phyloP scores from a whole-genome alignment of 1,139 yeast genomes.

The Hansenula sp. region DNA sequence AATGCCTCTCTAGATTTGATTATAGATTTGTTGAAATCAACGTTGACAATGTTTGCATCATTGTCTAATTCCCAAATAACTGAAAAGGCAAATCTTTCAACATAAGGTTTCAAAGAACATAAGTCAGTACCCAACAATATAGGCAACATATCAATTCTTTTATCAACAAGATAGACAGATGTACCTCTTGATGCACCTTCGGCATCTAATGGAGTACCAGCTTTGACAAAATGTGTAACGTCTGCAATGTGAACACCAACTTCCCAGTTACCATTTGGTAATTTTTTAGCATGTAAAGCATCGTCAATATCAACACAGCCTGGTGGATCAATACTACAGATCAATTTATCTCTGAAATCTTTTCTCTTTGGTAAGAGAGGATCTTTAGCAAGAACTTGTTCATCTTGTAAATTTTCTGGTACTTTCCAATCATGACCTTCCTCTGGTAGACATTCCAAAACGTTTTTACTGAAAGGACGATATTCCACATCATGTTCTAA shows the following conservation, averaged over 20 bases:
- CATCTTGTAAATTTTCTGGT: conserved; percentile 54
- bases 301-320: conserved; percentile 99
- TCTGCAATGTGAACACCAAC: conserved; percentile 99
- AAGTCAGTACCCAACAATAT: conserved; percentile 91
- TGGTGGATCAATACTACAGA: conserved; percentile 97
- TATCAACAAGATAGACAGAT: conserved; percentile 95
- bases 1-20: conserved; percentile 93
- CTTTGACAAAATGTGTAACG: conserved; percentile 94
- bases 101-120: conserved; percentile 93
- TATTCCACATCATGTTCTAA: conserved; percentile 96
- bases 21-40: conserved; percentile 80
- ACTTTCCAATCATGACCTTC: conserved; percentile 95
- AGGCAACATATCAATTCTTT: conserved; percentile 98
- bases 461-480: conserved; percentile 91
- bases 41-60: conserved; percentile 80
- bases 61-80: conserved; percentile 93
- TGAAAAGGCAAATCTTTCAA: conserved; percentile 93
- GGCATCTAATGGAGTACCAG: conserved; percentile 85
- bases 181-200: conserved; percentile 99
- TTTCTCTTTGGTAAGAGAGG: conserved; percentile 60
- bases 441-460: conserved; percentile 82
- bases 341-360: conserved; percentile 82
- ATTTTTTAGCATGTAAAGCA: conserved; percentile 80
- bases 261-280: conserved; percentile 92
- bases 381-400: conserved; percentile 42